phyloP scores from a whole-genome alignment of 768 basidiomycete species.

The Mycena amicta region DNA sequence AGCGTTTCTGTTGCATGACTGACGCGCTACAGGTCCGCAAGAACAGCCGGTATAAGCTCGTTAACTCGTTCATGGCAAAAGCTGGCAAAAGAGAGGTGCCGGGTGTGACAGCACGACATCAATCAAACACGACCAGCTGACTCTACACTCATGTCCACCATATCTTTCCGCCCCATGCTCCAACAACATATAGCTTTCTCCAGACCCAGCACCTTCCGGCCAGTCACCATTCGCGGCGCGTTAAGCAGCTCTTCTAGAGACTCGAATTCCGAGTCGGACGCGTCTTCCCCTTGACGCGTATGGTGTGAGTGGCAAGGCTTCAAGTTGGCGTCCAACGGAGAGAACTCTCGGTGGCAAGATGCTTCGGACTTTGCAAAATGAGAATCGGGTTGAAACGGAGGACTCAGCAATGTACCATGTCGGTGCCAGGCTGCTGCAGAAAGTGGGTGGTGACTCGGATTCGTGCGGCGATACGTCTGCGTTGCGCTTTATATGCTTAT shows the following conservation, averaged over 20 bases:
- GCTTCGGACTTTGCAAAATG: no score
- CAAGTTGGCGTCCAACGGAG: no score
- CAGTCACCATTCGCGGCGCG: background rate
- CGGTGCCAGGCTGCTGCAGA: no score
- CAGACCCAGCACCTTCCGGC: background rate
- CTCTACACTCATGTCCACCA: background rate
- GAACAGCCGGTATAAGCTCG: slow-evolving; percentile 61
- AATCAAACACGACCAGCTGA: background rate
- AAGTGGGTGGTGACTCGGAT: no score
- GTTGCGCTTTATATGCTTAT: no score
- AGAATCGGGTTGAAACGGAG: no score
- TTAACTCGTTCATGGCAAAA: slow-evolving; percentile 35
- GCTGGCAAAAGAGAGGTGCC: background rate
- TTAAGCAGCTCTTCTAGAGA: background rate
- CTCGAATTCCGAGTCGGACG: no score
- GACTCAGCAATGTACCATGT: no score
- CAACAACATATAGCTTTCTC: background rate
- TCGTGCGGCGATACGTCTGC: no score
- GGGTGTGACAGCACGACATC: background rate
- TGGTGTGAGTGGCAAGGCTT: no score
- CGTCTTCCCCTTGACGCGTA: no score
- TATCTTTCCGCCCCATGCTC: background rate
- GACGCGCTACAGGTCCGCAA: slow-evolving; percentile 58
- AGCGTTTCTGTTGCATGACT: slow-evolving; percentile 53
- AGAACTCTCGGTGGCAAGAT: no score